Conservation (phyloP, 2,329 filamentous ascomycete species). For the Sporothrix euskadiensis region DNA sequence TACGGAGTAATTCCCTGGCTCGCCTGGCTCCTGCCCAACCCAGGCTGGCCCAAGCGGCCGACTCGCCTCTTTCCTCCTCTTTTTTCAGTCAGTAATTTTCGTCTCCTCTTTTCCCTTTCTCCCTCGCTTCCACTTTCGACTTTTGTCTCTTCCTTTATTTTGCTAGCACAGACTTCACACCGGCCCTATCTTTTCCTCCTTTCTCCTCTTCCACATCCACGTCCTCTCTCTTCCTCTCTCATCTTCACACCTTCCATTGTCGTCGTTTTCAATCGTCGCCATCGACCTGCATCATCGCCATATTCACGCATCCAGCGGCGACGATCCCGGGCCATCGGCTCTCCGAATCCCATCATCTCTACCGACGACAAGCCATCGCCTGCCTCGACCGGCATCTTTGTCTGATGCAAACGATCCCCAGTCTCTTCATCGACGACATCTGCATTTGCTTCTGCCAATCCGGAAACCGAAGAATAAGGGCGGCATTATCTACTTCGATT, state of each 20-base stretch:
- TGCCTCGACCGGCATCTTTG: not conserved
- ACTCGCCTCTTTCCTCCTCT: conserved; percentile 20
- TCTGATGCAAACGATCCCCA: not conserved
- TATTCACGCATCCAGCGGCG: not conserved
- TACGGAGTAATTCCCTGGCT: conserved; percentile 9
- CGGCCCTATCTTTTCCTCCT: not conserved
- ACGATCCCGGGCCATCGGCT: not conserved
- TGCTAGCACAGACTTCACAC: not conserved
- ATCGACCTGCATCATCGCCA: not conserved
- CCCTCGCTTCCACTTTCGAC: not conserved
- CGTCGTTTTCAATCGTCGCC: not conserved
- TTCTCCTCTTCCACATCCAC: not conserved
- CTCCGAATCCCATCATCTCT: not conserved
- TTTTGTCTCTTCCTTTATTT: not conserved
- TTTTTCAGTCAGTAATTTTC: conserved; percentile 12
- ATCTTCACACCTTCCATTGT: not conserved
- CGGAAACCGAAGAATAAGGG: not conserved
- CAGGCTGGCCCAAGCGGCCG: not conserved
- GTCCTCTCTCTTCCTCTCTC: not conserved
- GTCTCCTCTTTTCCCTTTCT: conserved; percentile 10
- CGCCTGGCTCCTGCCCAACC: conserved; percentile 3
- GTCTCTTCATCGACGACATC: not conserved
- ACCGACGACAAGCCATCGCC: not conserved
- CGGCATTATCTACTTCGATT: not conserved
- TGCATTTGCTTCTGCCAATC: not conserved